Evolutionary conservation across 2,329 filamentous ascomycete genomes (phyloP).

Genomic region (Cercospora sp.): DNA sequence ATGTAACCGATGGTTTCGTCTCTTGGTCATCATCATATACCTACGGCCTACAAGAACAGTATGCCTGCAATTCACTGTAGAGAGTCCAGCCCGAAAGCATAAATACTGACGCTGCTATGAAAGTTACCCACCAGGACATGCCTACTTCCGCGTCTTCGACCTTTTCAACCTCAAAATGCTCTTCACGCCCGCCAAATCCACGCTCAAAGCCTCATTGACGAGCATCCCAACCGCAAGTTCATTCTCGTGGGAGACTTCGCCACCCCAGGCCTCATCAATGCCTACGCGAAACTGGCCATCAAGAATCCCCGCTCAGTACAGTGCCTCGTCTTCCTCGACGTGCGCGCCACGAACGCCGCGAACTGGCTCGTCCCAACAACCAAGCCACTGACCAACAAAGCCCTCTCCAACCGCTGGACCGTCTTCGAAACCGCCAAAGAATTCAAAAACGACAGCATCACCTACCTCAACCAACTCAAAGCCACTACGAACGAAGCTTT

Average conservation of each 20-base stretch:
- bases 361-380: slow-evolving; percentile 25
- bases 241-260: slow-evolving; percentile 33
- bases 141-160: slow-evolving; percentile 30
- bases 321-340: slow-evolving; percentile 32
- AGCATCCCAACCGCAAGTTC: slow-evolving; percentile 30
- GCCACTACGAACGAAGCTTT: not conserved
- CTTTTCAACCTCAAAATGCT: slow-evolving; percentile 19
- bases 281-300: slow-evolving; percentile 24
- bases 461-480: slow-evolving; percentile 3
- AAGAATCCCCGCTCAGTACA: slow-evolving; percentile 27
- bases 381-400: not conserved
- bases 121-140: slow-evolving; percentile 30
- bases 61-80: not conserved
- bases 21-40: slow-evolving; percentile 22
- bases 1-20: slow-evolving; percentile 31
- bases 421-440: slow-evolving; percentile 5
- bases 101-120: not conserved
- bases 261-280: slow-evolving; percentile 22
- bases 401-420: slow-evolving; percentile 9
- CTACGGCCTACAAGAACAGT: not conserved
- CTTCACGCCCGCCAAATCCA: slow-evolving; percentile 20
- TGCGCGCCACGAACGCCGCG: slow-evolving; percentile 26
- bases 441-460: not conserved
- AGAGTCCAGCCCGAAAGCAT: not conserved
- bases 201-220: slow-evolving; percentile 26